phyloP scores from a whole-genome alignment of 1,284 basidiomycete genomes.

The Ganoderma lingzhi region DNA sequence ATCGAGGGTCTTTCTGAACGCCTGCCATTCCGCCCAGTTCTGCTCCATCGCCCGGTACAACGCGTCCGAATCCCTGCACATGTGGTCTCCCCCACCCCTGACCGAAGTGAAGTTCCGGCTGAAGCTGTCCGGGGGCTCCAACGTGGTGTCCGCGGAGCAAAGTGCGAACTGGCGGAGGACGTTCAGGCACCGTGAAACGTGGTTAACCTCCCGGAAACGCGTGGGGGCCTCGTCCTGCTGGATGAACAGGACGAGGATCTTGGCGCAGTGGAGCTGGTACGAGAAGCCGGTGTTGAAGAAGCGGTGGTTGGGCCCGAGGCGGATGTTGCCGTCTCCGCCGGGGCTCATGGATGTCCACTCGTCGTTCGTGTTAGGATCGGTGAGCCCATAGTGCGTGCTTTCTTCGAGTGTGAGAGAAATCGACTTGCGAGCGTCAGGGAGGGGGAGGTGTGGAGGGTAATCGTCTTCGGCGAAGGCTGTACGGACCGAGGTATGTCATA shows the following conservation, averaged over 20 bases:
- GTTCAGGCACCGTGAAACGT: slow-evolving; percentile 31
- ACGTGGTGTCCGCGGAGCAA: slow-evolving; percentile 45
- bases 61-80: slow-evolving; percentile 28
- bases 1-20: slow-evolving; percentile 11
- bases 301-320: slow-evolving; percentile 34
- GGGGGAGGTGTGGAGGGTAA: slow-evolving; percentile 23
- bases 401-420: slow-evolving; percentile 29
- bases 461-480: slow-evolving; percentile 27
- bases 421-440: slow-evolving; percentile 1
- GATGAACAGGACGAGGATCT: slow-evolving; percentile 29
- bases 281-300: slow-evolving; percentile 35
- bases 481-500: neutral
- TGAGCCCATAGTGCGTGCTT: slow-evolving; percentile 26
- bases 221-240: slow-evolving; percentile 20
- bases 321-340: slow-evolving; percentile 33
- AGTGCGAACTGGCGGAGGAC: slow-evolving; percentile 44
- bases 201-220: slow-evolving; percentile 16
- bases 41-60: slow-evolving; percentile 28
- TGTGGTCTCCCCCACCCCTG: slow-evolving; percentile 20
- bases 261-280: slow-evolving; percentile 39
- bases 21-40: slow-evolving; percentile 32
- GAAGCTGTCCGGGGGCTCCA: slow-evolving; percentile 39
- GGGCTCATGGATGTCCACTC: slow-evolving; percentile 34
- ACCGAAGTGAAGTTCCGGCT: slow-evolving; percentile 25
- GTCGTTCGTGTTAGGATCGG: slow-evolving; percentile 15